A percentile compares a stretch with the other conserved stretches of the same genome.
phyloP scores from a whole-genome alignment of 2,329 filamentous ascomycete genomes.

The Xylariaceae sp. region DNA sequence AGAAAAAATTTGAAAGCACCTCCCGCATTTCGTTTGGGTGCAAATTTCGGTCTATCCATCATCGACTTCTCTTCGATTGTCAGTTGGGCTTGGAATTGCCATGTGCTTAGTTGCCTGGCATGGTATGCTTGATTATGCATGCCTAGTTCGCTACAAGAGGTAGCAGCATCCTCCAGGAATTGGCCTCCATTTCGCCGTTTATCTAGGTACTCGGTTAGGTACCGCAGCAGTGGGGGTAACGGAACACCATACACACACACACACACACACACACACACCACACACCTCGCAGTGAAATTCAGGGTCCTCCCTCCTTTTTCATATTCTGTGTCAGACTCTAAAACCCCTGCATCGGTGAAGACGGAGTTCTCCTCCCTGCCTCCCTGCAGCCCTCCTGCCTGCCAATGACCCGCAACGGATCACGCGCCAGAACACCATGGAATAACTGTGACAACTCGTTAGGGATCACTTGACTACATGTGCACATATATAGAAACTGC shows the following conservation, averaged over 20 bases:
- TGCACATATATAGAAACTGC: slow-evolving; percentile 12
- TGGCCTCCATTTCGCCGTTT: neutral
- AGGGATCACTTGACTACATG: slow-evolving; percentile 10
- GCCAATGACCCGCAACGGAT: slow-evolving; percentile 19
- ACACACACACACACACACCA: neutral
- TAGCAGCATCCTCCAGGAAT: slow-evolving; percentile 19
- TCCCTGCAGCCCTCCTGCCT: neutral
- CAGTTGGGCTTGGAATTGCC: slow-evolving; percentile 22
- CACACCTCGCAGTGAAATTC: slow-evolving; percentile 10
- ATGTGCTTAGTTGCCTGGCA: slow-evolving; percentile 23
- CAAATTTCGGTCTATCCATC: slow-evolving; percentile 10
- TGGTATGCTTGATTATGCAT: slow-evolving; percentile 23
- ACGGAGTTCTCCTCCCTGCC: neutral
- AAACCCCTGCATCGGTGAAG: slow-evolving; percentile 16
- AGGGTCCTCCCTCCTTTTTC: slow-evolving; percentile 27
- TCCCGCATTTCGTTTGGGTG: slow-evolving; percentile 8
- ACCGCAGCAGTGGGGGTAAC: too few species aligned
- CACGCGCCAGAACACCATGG: slow-evolving; percentile 26
- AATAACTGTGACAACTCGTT: slow-evolving; percentile 17
- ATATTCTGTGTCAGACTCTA: slow-evolving; percentile 11
- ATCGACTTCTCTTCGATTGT: neutral
- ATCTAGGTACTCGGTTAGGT: neutral
- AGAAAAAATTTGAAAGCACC: too few species aligned
- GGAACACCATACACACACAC: too few species aligned
- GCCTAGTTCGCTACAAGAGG: slow-evolving; percentile 4